Evolutionary conservation across 192 early-diverging fungal species (phyloP), one percentile per base, ranked within the genome.

Genomic region (Backusella tuberculispora): DNA sequence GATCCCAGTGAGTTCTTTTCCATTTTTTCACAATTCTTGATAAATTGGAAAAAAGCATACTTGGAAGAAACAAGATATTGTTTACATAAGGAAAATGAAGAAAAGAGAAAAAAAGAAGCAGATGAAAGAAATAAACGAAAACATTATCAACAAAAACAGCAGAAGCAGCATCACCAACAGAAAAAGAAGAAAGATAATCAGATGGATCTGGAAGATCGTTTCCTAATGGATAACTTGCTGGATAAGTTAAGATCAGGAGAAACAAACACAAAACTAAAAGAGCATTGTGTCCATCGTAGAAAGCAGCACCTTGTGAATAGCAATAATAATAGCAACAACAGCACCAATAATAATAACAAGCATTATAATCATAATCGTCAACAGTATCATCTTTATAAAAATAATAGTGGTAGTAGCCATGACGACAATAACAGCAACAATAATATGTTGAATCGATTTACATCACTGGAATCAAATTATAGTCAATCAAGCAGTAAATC

Each of bases 191-290:
- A 69, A 47, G 15, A 42, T 68, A 42, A 6, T 5, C 15, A 14
- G 41, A 44, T 24, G 5, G 24, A 26, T 1, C 9, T 19, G 12
- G 68, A 47, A 47, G 68, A 69, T 73, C 88, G 91, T 56, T 87
- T 87, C 45, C 86, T 90, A 44, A 91, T 94, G 79, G 93, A 94
- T 64, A 87, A 91, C 76, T 76, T 94, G 74, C 78, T 94, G 21
- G 89, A 91, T 74, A 87, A 85, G 24, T 85, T 94, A 12, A 83
- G 88, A 69, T 48, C 48, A 26, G 91, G 93, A 7, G 88, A 87
- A 2, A 88, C 87, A 17, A 88, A 90, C 44, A 80, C 81, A 5
- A 65, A 74, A 21, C 66, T 60, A 45, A 66, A 72, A 53, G 72
- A 68, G n/a, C 72, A 43, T 29, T 41, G 60, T 44, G 68, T 69